Evolutionary conservation across 1,139 yeast species (phyloP), one percentile per base, ranked within the genome.

Genomic region (Zygosaccharomyces pseudobailii): DNA sequence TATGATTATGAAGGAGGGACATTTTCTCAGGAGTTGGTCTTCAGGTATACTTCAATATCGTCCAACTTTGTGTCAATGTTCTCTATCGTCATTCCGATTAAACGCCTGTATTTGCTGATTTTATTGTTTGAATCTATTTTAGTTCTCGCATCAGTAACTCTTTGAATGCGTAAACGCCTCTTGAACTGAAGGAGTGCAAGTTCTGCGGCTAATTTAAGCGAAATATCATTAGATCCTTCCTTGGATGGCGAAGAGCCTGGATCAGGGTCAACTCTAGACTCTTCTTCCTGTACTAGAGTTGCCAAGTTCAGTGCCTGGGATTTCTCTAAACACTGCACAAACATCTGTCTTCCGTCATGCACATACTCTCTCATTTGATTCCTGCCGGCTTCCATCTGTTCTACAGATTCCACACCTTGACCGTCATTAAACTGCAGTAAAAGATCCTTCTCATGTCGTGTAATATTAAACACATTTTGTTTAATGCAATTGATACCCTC

Each of bases 31-130:
- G 50, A 45, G 42, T 42, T 48, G 23, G 57, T 46, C 37, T 51
- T 53, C 13, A 70, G 51, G 46, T 69, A 72, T 9, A 62, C 62
- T 43, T 69, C 81, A 32, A 82, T 78, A 32, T 81, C 87, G 51
- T 78, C 81, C 43, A 82, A 63, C 47, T 80, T 67, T n/a, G 83
- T 79, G 60, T 88, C 96, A 50, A 90, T 84, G 54, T 86, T 92
- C 50, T 87, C 95, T 28, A 82, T 75, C 48, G 80, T 79, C 50
- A 88, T 75, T 3, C 88, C 95, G 40, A 92, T 82, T 54, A 92
- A 73, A 59, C 81, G 80, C 55, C 95, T 76, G 70, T 89, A 90
- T 61, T 87, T 85, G 63, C 82, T 79, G 79, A 89, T 82, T 65
- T 85, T 87, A 3, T 49, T 48, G 36, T 69, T 61, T 23, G 66